Conservation (phyloP, 768 basidiomycete species). For the Leccinum rimulosum region DNA sequence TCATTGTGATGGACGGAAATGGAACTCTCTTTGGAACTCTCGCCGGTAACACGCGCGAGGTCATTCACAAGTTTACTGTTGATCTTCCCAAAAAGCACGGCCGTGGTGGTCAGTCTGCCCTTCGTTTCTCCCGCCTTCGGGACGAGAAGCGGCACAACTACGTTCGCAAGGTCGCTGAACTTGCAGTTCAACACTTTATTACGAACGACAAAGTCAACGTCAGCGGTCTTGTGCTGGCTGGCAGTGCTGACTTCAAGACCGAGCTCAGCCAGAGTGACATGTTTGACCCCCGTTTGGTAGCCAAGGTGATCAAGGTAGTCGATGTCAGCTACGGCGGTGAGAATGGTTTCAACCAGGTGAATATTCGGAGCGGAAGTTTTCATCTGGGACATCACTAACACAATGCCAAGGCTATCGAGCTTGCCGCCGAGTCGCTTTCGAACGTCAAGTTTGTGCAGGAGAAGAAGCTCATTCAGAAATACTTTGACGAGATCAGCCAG, state of each 20-base stretch:
- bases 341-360: conserved; percentile 98
- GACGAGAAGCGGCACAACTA: conserved; percentile 99
- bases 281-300: conserved; percentile 84
- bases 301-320: conserved; percentile 96
- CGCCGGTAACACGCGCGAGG: conserved; percentile 94
- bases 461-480: conserved; percentile 95
- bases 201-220: conserved; percentile 98
- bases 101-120: conserved; percentile 98
- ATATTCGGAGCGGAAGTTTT: conserved; percentile 5
- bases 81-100: conserved; percentile 99
- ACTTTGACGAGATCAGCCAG: conserved; percentile 99
- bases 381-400: neutral
- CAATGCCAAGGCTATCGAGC: conserved; percentile 79
- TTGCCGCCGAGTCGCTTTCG: conserved; percentile 91
- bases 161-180: conserved; percentile 97
- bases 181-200: conserved; percentile 97
- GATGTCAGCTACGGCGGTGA: conserved; percentile 99
- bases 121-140: conserved; percentile 98
- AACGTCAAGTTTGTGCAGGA: conserved; percentile 99
- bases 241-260: conserved; percentile 98
- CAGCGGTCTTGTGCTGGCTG: conserved; percentile 91
- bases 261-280: conserved; percentile 95
- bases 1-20: conserved; percentile 99
- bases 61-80: conserved; percentile 98
- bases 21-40: conserved; percentile 95